Base-by-base conservation (phyloP, 1,284 basidiomycete genomes). In the Cutaneotrichosporon sp. region DNA sequence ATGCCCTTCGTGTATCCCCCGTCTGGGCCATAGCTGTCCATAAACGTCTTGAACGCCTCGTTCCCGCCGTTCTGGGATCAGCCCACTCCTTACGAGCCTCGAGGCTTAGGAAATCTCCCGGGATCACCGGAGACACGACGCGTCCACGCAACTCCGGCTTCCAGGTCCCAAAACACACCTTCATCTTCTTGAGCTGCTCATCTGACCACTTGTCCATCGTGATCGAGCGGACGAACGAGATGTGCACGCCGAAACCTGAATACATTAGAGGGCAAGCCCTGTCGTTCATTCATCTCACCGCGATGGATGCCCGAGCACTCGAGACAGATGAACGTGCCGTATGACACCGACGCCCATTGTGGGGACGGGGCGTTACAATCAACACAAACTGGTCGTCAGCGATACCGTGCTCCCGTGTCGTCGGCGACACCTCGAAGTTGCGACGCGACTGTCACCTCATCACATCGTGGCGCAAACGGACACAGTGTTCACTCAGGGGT, bases 191-290 rank as follows among this genome's bases (percentile, higher is more conserved):
- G 62, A 94, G 79, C 73, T 97, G 91, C 49, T 91, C 88, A 34
- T 85, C 82, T 54, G 89, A 87, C 91, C 91, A 96, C 64, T 90
- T 87, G 76, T 94, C 91, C 91, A 96, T 96, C 51, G 90, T 92
- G 63, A 90, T 83, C 44, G 88, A 91, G 66, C 90, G 81, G 49
- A 94, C 88, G 75, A 93, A 93, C 68, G 88, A 91, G 33, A 69
- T 72, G 55, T 73, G 66, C 29, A 64, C 66, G 34, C 71, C 71
- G 44, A 73, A 70, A 12, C 71, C 70, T 68, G 26, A 9, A 16
- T 6, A 14, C 10, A 31, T 14, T 19, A 20, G 19, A 10, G n/a
- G 29, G 14, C 29, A 31, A 31, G 29, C 14, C n/a, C 31, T 26
- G 19, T 10, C 11, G 19, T 16, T 9, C 25, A 10, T 1, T 10